Base-by-base conservation (phyloP, 148 eudicot genomes). In the Cornus controversa region DNA sequence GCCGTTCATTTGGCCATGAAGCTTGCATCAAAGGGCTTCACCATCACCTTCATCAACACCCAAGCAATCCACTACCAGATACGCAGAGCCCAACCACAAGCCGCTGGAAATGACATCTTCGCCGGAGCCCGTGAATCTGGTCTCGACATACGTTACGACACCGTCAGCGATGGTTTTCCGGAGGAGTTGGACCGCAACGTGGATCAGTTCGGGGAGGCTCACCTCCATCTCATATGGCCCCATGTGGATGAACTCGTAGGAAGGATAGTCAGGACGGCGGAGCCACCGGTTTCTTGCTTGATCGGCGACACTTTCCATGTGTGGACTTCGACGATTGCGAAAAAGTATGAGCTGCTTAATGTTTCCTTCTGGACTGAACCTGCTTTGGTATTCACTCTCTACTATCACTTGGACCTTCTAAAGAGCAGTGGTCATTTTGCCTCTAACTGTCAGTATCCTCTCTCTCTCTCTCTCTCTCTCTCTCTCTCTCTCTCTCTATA, bases 281-380 rank as follows among this genome's bases (percentile, higher is more conserved):
- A 80, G 62, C 79, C 83, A 14, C 81, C 79, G 20, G 72, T 71
- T 1, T 73, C 70, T 10, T 78, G 84, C 47, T 53, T 81, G 75
- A 69, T 84, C 6, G 84, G 80, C 8, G 87, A 84, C 66, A 84
- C 84, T 0, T 84, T 84, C 23, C 67, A 70, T 22, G 82, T 60
- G 8, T 81, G 82, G 82, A 47, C 71, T 4, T 75, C 79, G 22
- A 36, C 10, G 7, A 63, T 81, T 58, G 82, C 87, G 1, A 27
- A 36, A 5, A 84, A 81, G 66, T 71, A 81, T 62, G 29, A 75
- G 25, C 71, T 84, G 20, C 82, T 84, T 11, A 9, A 34, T 69
- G 82, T 76, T 24, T 84, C 87, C 24, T 84, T 84, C 18, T 84
- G 87, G 84, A 81, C 87, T 24, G 78, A 85, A 71, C 87, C 87